phyloP scores from a whole-genome alignment of 305 asterid genomes.

The Solanum hybrid region DNA sequence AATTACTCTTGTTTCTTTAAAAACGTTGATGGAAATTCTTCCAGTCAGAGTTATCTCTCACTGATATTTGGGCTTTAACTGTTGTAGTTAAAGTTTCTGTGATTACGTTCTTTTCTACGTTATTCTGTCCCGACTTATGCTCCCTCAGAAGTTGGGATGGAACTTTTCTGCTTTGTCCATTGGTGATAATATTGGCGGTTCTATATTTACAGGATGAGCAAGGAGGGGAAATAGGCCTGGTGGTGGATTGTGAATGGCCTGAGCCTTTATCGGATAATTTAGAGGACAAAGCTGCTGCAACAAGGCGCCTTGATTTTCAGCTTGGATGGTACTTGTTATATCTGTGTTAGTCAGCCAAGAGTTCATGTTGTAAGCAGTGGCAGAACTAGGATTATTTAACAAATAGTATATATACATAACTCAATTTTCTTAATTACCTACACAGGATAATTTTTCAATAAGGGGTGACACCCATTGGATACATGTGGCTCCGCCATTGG shows the following conservation, averaged over 20 bases:
- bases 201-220: slow-evolving; percentile 25
- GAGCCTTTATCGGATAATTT: slow-evolving; percentile 26
- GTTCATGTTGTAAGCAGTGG: background rate
- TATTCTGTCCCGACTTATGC: background rate
- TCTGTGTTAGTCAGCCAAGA: background rate
- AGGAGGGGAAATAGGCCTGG: slow-evolving; percentile 48
- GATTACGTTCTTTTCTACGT: background rate
- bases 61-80: background rate
- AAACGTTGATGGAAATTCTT: background rate
- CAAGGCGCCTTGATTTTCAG: slow-evolving; percentile 40
- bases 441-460: background rate
- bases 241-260: slow-evolving; percentile 32
- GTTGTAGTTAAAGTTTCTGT: background rate
- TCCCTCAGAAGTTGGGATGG: background rate
- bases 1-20: background rate
- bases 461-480: background rate
- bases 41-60: background rate
- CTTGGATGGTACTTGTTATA: slow-evolving; percentile 30
- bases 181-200: background rate
- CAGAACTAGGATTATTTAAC: background rate
- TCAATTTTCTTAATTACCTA: background rate
- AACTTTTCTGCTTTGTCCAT: background rate
- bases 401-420: background rate
- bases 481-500: background rate
- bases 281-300: slow-evolving; percentile 32